These are phyloP conservation scores for Ceratocystiopsis brevicomis DNA, from an alignment of 2,329 filamentous ascomycete species.

Conservation along the genomic window DNA sequence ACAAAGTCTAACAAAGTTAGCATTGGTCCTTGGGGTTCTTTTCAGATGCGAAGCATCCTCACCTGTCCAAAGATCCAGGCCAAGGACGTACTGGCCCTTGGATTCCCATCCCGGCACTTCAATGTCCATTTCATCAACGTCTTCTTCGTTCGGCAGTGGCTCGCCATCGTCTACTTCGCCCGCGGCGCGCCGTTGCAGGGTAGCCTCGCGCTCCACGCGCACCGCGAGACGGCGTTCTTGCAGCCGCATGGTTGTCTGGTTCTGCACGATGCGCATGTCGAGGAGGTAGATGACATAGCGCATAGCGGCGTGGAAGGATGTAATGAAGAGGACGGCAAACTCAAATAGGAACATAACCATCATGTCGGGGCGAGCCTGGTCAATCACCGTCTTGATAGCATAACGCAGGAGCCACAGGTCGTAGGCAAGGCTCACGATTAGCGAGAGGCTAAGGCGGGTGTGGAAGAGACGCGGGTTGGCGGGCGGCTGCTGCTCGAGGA, in stretches of 20 bases:
- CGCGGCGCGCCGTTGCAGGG: constrained; percentile 27
- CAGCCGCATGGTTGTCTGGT: constrained; percentile 53
- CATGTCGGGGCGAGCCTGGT: constrained; percentile 84
- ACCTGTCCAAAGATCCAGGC: constrained; percentile 69
- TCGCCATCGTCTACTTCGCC: constrained; percentile 24
- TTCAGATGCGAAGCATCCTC: constrained; percentile 8
- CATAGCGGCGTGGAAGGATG: constrained; percentile 58
- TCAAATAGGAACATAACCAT: constrained; percentile 99
- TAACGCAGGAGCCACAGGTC: constrained; percentile 67
- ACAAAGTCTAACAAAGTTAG: constrained; percentile 46
- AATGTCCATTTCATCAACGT: constrained; percentile 78
- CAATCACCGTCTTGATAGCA: constrained; percentile 63
- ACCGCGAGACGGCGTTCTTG: constrained; percentile 51
- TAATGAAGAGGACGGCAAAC: constrained; percentile 70
- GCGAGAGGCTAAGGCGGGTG: constrained; percentile 56
- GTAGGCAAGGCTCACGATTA: constrained; percentile 62
- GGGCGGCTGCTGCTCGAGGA: constrained; percentile 87
- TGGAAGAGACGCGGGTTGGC: constrained; percentile 81
- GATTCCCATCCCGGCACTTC: constrained; percentile 93
- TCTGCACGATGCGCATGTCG: constrained; percentile 56
- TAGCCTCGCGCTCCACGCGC: constrained; percentile 34
- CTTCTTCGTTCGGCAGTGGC: constrained; percentile 39
- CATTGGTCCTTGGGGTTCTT: constrained; percentile 1
- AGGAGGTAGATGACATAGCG: constrained; percentile 63
- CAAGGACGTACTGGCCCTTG: constrained; percentile 84